Evolutionary conservation across 1,284 basidiomycete genomes (phyloP), one percentile per base, ranked within the genome.

Genomic region (Cronartium quercuum): DNA sequence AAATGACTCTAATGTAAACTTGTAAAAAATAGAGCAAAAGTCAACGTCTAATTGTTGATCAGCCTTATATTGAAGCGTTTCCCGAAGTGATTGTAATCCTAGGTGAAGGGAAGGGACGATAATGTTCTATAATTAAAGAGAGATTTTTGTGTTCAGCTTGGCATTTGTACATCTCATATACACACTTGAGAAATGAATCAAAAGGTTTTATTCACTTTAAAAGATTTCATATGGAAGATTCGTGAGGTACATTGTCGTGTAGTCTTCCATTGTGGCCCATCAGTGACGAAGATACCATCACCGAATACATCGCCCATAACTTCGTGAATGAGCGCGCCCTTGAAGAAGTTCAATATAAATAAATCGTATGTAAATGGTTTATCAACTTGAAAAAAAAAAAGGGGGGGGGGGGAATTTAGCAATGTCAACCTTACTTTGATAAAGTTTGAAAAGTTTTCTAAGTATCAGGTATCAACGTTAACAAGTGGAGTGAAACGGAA

Each of bases 221-320:
- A 74, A 4, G 64, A 66, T 7, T 47, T 66, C 24, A 7, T 15
- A 29, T 24, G 60, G 24, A 74, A 74, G 7, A 74, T 74, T 42
- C 35, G 18, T 12, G 57, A 60, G 21, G 64, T 74, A 34, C n/a
- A 24, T 12, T 74, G 51, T n/a, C 64, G 35, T 21, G 38, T 51
- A 35, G n/a, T 34, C 47, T 74, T 74, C 70, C 70, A 74, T 13
- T 12, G 9, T 6, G 64, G 1, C 18, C 64, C 71, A 62, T 74
- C 71, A 10, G 35, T n/a, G 1, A 74, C 71, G 21, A 67, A 66
- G 7, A 74, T 74, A 1, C 71, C 71, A 2, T 51, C 21, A 38
- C 71, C 71, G 3, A 74, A 74, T 12, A 74, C 64, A 66, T 66
- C 64, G 7, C 6, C 10, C 71, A 74, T 74, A 3, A 67, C 24